A percentile compares a stretch with the other conserved stretches of the same genome.
Conservation (phyloP, 768 basidiomycete species). For the Mycena albidolilacea region DNA sequence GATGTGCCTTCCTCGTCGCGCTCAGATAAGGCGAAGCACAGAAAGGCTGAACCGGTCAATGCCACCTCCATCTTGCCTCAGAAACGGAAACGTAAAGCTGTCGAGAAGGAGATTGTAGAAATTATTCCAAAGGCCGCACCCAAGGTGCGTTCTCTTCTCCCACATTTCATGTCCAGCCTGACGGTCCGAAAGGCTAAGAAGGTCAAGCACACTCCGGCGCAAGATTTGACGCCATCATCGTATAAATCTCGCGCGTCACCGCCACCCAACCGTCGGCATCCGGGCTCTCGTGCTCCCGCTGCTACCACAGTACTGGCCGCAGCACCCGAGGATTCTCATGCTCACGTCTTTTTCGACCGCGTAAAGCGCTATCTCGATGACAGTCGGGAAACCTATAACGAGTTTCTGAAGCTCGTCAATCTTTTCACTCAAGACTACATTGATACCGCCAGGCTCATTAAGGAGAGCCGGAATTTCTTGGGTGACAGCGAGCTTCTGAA, state of each 20-base stretch:
- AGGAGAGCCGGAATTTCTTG: slow-evolving; percentile 83
- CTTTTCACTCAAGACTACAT: slow-evolving; percentile 96
- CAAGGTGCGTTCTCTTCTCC: slow-evolving; percentile 56
- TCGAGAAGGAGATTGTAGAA: slow-evolving; percentile 63
- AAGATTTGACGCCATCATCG: slow-evolving; percentile 56
- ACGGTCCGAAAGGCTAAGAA: slow-evolving; percentile 47
- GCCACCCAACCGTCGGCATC: slow-evolving; percentile 44
- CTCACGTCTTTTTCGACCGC: slow-evolving; percentile 84
- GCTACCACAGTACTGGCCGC: slow-evolving; percentile 44
- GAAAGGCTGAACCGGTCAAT: slow-evolving; percentile 43
- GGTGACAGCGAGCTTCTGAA: slow-evolving; percentile 84
- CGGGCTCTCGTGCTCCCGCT: slow-evolving; percentile 44
- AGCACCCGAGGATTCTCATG: slow-evolving; percentile 36
- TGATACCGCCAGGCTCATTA: slow-evolving; percentile 86
- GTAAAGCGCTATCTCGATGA: slow-evolving; percentile 79
- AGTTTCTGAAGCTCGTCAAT: slow-evolving; percentile 96
- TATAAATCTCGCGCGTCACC: slow-evolving; percentile 56
- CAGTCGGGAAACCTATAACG: slow-evolving; percentile 86
- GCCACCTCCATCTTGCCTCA: slow-evolving; percentile 63
- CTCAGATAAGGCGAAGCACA: slow-evolving; percentile 41
- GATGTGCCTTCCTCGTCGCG: slow-evolving; percentile 53
- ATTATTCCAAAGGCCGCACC: slow-evolving; percentile 36
- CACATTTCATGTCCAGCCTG: neutral
- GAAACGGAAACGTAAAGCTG: slow-evolving; percentile 79
- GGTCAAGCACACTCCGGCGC: slow-evolving; percentile 54